Evolutionary conservation across 768 basidiomycete genomes (phyloP).

Genomic region (Dictyophora rubrovolvata): DNA sequence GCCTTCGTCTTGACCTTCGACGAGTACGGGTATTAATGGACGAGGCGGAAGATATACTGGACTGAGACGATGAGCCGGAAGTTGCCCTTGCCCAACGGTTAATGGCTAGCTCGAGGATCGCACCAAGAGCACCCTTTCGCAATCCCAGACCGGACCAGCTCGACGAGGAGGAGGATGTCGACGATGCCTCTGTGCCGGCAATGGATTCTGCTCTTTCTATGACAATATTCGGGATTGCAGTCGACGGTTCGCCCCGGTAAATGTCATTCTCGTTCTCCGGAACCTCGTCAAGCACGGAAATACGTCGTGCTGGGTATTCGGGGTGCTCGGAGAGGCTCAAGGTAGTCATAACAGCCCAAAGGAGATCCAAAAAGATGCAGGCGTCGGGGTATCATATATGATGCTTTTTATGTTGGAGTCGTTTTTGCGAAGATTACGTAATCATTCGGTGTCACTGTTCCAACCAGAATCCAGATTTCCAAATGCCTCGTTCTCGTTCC

Average conservation of each 20-base stretch:
- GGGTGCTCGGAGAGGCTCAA: too few species aligned
- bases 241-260: slow-evolving; percentile 44
- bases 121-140: slow-evolving; percentile 42
- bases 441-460: background rate
- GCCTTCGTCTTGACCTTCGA: slow-evolving; percentile 36
- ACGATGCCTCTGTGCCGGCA: slow-evolving; percentile 17
- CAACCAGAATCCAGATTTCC: background rate
- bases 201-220: slow-evolving; percentile 18
- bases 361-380: background rate
- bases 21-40: slow-evolving; percentile 23
- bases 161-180: slow-evolving; percentile 23
- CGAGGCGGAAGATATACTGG: slow-evolving; percentile 33
- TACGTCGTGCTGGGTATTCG: background rate
- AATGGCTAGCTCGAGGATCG: slow-evolving; percentile 61
- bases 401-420: background rate
- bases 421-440: background rate
- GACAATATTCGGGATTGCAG: background rate
- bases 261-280: slow-evolving; percentile 38
- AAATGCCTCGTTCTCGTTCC: slow-evolving; percentile 9
- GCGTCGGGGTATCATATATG: background rate
- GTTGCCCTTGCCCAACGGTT: slow-evolving; percentile 58
- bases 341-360: background rate
- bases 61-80: slow-evolving; percentile 31
- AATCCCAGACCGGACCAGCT: slow-evolving; percentile 32
- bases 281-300: background rate